A percentile compares a stretch with the other conserved stretches of the same genome.
phyloP scores from a whole-genome alignment of 257 asterid species.

The Jacaranda mimosifolia region DNA sequence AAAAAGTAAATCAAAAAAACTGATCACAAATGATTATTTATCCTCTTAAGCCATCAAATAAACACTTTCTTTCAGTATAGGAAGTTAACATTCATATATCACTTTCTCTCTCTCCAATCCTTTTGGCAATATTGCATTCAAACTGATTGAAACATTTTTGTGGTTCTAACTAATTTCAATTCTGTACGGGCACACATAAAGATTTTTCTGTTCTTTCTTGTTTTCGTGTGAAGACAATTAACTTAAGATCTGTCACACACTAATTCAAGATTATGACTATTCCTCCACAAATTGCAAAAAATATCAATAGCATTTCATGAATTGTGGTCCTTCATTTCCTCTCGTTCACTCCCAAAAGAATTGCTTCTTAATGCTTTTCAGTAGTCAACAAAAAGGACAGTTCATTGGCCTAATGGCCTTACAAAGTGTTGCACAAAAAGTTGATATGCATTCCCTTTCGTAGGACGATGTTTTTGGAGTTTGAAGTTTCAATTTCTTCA shows the following conservation, averaged over 20 bases:
- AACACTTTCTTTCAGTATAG: too few species aligned
- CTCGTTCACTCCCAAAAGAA: not conserved
- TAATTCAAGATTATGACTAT: not conserved
- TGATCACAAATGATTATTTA: too few species aligned
- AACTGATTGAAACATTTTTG: not conserved
- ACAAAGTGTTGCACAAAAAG: not conserved
- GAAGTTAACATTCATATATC: too few species aligned
- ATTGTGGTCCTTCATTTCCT: not conserved
- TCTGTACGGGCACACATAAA: not conserved
- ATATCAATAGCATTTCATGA: not conserved
- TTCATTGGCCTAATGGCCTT: not conserved
- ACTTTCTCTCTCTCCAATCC: not conserved
- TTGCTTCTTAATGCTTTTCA: not conserved
- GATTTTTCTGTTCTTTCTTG: not conserved
- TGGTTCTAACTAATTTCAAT: not conserved
- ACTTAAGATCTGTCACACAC: not conserved
- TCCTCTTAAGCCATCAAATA: too few species aligned
- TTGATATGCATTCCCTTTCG: not conserved
- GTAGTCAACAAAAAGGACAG: not conserved
- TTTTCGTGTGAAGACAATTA: not conserved
- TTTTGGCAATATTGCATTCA: not conserved
- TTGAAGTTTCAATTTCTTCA: not conserved
- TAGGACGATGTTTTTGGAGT: not conserved
- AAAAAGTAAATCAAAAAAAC: too few species aligned
- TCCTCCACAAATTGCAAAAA: constrained; percentile 5